Percentiles rank a stretch among this genome's conserved stretches.
phyloP scores from a whole-genome alignment of 306 rosid species.

The Fragaria iinumae region DNA sequence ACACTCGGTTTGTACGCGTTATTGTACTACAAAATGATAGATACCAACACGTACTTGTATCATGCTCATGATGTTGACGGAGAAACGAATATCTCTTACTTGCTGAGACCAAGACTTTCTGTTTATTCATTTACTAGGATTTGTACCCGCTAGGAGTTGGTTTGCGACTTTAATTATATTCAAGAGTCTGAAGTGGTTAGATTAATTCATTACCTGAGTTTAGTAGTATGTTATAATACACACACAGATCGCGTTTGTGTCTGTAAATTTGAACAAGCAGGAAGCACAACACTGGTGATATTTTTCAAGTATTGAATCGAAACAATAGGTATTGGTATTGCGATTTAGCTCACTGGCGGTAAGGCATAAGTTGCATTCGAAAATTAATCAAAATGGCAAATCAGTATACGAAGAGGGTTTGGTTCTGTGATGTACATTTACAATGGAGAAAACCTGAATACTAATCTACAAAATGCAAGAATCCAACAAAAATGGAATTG shows the following conservation, averaged over 20 bases:
- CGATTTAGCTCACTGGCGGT: too few species aligned
- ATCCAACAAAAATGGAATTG: neutral
- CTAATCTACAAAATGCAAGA: neutral
- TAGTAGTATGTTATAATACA: too few species aligned
- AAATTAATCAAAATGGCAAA: neutral
- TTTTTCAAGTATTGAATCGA: too few species aligned
- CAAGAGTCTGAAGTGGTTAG: neutral
- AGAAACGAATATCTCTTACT: neutral
- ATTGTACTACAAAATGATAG: neutral
- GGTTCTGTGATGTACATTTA: neutral
- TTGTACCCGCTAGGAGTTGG: too few species aligned
- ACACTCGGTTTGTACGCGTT: conserved; percentile 17
- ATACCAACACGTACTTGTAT: neutral
- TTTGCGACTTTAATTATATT: too few species aligned
- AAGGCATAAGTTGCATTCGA: neutral
- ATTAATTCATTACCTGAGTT: neutral
- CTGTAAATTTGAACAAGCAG: too few species aligned
- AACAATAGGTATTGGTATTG: too few species aligned
- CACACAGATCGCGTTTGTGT: too few species aligned
- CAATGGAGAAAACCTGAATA: neutral
- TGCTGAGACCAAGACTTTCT: neutral
- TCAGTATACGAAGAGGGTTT: neutral
- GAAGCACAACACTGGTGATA: too few species aligned
- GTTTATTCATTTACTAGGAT: neutral
- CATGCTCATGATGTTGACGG: neutral